A percentile compares a stretch with the other conserved stretches of the same genome.
Evolutionary conservation across 495 filamentous ascomycete genomes (phyloP).

Genomic region (Terfezia claveryi): DNA sequence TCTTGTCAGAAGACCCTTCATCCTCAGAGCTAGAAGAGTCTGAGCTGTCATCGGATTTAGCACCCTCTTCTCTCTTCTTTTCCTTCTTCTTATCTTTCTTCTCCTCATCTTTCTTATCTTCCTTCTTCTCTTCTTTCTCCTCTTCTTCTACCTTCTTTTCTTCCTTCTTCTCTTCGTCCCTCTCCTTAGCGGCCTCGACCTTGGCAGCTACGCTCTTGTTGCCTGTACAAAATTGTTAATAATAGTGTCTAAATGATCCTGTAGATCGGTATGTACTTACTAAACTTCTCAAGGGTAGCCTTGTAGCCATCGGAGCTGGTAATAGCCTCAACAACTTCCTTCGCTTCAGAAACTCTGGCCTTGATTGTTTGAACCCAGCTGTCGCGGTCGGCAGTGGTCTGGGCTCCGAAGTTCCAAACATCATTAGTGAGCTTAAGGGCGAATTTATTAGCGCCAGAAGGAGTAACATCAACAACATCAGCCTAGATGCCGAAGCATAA

Average conservation of each 20-base stretch:
- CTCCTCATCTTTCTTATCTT: slow-evolving; percentile 24
- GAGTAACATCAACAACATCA: slow-evolving; percentile 57
- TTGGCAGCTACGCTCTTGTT: slow-evolving; percentile 31
- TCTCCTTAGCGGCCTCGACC: slow-evolving; percentile 25
- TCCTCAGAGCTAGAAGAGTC: slow-evolving; percentile 7
- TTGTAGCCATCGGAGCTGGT: slow-evolving; percentile 57
- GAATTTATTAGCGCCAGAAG: slow-evolving; percentile 59
- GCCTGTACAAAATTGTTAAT: slow-evolving; percentile 11
- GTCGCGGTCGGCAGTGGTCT: slow-evolving; percentile 48
- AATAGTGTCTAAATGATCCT: background rate
- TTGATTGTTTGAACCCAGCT: slow-evolving; percentile 68
- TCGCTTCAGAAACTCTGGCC: slow-evolving; percentile 54
- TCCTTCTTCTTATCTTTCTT: slow-evolving; percentile 29
- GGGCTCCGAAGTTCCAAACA: slow-evolving; percentile 23
- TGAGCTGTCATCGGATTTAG: background rate
- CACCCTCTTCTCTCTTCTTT: background rate
- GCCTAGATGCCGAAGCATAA: slow-evolving; percentile 30
- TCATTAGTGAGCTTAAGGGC: slow-evolving; percentile 33
- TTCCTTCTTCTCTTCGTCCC: slow-evolving; percentile 23
- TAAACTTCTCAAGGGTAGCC: slow-evolving; percentile 47
- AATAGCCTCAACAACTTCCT: slow-evolving; percentile 45
- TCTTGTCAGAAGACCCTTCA: slow-evolving; percentile 24
- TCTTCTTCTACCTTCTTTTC: slow-evolving; percentile 24
- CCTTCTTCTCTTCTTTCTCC: slow-evolving; percentile 18
- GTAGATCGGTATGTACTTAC: slow-evolving; percentile 16